Percentiles rank a stretch among this genome's conserved stretches.
Conservation (phyloP, 441 rosid genomes). For the Daphne laureola region DNA sequence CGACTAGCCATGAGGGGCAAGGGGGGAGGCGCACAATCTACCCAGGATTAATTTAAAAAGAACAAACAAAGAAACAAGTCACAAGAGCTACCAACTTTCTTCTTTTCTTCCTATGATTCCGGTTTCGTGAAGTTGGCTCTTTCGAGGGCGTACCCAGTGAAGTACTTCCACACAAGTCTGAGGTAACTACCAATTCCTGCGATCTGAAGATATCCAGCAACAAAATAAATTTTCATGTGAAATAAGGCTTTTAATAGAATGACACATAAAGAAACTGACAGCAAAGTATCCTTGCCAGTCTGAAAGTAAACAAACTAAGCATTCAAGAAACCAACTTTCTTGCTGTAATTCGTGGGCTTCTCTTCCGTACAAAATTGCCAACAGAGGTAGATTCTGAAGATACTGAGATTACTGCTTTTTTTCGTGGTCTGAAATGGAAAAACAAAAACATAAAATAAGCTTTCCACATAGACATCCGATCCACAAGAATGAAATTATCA, state of each 20-base stretch:
- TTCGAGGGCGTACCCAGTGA: conserved; percentile 20
- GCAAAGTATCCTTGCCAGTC: background rate
- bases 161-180: conserved; percentile 25
- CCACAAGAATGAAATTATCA: too few relatives aligned
- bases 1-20: background rate
- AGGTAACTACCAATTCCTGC: conserved; percentile 22
- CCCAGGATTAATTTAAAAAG: background rate
- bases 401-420: conserved; percentile 18
- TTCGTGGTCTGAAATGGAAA: conserved; percentile 24
- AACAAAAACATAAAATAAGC: background rate
- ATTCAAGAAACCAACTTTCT: conserved; percentile 41
- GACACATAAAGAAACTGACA: conserved; percentile 3
- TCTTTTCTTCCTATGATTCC: conserved; percentile 39
- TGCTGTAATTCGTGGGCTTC: conserved; percentile 34
- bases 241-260: background rate
- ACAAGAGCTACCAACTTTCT: conserved; percentile 24
- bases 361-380: conserved; percentile 30
- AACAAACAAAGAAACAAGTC: conserved; percentile 7
- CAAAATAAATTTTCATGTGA: background rate
- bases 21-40: background rate
- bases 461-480: too few relatives aligned
- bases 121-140: conserved; percentile 31
- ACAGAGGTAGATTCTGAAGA: conserved; percentile 33
- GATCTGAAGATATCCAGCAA: conserved; percentile 34
- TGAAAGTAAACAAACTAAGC: conserved; percentile 3